phyloP scores from a whole-genome alignment of 2,329 filamentous ascomycete genomes.

The Simplicillium sp. region DNA sequence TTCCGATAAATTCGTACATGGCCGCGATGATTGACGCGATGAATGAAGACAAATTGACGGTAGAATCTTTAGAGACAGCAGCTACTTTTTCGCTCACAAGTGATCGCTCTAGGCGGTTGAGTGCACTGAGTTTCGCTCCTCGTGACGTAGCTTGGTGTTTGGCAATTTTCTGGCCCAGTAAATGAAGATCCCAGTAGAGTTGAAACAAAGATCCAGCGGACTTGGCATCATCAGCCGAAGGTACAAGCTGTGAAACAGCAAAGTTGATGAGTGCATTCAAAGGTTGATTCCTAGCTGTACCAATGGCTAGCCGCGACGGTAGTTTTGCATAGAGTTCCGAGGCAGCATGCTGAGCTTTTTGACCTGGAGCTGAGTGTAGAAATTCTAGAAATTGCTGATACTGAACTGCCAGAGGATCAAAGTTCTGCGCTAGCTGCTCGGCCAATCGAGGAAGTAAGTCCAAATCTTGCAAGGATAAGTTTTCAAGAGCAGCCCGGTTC shows the following conservation, averaged over 20 bases:
- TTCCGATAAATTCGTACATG: slow-evolving; percentile 32
- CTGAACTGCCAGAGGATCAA: slow-evolving; percentile 5
- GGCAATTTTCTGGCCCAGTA: slow-evolving; percentile 30
- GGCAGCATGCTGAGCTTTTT: slow-evolving; percentile 20
- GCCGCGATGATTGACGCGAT: slow-evolving; percentile 31
- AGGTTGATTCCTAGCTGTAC: slow-evolving; percentile 27
- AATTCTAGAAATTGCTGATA: slow-evolving; percentile 18
- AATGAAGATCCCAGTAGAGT: slow-evolving; percentile 32
- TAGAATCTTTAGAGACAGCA: slow-evolving; percentile 51
- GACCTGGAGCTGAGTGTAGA: slow-evolving; percentile 21
- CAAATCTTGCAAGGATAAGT: slow-evolving; percentile 37
- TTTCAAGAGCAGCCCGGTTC: slow-evolving; percentile 30
- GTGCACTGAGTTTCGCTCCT: slow-evolving; percentile 37
- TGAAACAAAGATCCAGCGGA: slow-evolving; percentile 48
- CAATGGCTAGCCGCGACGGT: slow-evolving; percentile 10
- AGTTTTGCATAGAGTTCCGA: slow-evolving; percentile 24
- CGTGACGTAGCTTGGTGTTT: slow-evolving; percentile 30
- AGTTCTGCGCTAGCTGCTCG: slow-evolving; percentile 11
- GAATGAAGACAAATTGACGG: slow-evolving; percentile 42
- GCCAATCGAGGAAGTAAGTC: slow-evolving; percentile 24
- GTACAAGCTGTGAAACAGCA: slow-evolving; percentile 36
- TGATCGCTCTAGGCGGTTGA: slow-evolving; percentile 54
- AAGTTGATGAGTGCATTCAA: slow-evolving; percentile 52
- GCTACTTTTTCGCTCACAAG: slow-evolving; percentile 43
- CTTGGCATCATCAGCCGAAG: slow-evolving; percentile 21